Conservation (phyloP, 352 stramenopile genomes). For the Aphanomyces stellatus region DNA sequence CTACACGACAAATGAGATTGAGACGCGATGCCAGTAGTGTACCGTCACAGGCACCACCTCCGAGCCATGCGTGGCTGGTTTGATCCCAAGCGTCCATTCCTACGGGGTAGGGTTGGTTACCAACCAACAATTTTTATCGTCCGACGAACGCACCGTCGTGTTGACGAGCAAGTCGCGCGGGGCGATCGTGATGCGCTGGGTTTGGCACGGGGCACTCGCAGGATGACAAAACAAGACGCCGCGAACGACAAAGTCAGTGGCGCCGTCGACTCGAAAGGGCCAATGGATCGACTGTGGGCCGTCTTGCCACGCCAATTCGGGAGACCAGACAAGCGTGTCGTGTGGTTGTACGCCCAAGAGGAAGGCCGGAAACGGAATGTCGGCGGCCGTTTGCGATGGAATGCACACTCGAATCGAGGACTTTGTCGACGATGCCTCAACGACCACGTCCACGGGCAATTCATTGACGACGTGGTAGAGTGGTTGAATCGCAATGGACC, state of each 20-base stretch:
- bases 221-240: neutral
- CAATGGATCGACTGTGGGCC: neutral
- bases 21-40: neutral
- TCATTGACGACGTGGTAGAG: neutral
- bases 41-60: neutral
- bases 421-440: neutral
- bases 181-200: slow-evolving; percentile 23
- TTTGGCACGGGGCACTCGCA: neutral
- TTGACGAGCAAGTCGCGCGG: slow-evolving; percentile 51
- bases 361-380: neutral
- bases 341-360: neutral
- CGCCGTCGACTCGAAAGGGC: neutral
- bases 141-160: slow-evolving; percentile 32
- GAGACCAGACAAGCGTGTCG: neutral
- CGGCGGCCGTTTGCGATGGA: neutral
- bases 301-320: neutral
- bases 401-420: neutral
- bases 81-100: neutral
- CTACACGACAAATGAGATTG: neutral
- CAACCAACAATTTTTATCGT: neutral
- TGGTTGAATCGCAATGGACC: neutral
- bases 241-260: neutral
- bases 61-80: neutral
- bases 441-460: neutral
- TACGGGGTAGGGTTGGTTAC: neutral